Base-by-base conservation (phyloP, 2,329 filamentous ascomycete species). In the Fusarium robinianum region DNA sequence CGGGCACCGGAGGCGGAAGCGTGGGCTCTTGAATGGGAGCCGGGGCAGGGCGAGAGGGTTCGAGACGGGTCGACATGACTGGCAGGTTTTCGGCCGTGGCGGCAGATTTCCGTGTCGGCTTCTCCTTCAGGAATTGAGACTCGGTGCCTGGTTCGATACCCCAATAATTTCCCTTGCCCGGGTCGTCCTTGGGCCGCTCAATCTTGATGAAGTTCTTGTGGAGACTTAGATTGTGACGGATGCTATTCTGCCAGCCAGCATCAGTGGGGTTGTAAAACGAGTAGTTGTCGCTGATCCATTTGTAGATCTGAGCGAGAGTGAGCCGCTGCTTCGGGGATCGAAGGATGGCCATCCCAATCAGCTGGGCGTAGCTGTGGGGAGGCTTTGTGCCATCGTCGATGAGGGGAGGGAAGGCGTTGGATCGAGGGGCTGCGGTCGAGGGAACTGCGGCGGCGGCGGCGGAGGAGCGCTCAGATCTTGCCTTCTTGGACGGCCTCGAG, bases 111-210 rank as follows among this genome's bases (percentile, higher is more conserved):
- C 85, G 78, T 14, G 76, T 69, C 5, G 84, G 79, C 75, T 92
- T 96, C 64, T 95, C 88, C 69, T 92, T 94, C 69, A 95, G 79
- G 67, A 96, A 97, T 56, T 90, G 84, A 49, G 83, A 79, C 72
- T 97, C 94, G 72, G 88, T 89, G 12, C 92, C 92, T n/a, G 84
- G 78, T 62, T 91, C 84, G 61, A 99, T 96, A 29, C 84, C 83
- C 94, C 94, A 97, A 72, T 97, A 97, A 69, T 96, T 92, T 29
- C 94, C 94, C 71, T 97, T 97, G 60, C 94, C 94, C 3, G 92
- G 91, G 62, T 97, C 94, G 64, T 96, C 91, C 75, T 97, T 97
- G 44, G 91, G 90, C 46, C 94, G 82, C 68, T 96, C 91, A 63
- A 95, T 87, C 72, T 97, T 97, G 66, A 91, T 84, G 64, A 97